A percentile compares a stretch with the other conserved stretches of the same genome.
Evolutionary conservation across 352 stramenopile species (phyloP).

Genomic region (Globisporangium camurandrum): DNA sequence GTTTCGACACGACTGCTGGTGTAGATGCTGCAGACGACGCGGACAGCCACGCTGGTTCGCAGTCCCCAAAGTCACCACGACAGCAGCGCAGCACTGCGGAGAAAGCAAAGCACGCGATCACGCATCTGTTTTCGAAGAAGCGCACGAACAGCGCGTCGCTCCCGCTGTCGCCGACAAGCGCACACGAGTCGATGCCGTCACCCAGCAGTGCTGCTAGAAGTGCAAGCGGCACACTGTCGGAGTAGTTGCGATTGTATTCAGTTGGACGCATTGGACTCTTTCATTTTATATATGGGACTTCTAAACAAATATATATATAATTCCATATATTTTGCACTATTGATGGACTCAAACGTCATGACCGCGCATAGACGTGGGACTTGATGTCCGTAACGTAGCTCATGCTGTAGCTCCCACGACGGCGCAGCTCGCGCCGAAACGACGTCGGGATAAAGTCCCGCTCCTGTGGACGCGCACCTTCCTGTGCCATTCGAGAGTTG

Average conservation of each 20-base stretch:
- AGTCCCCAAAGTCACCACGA: background rate
- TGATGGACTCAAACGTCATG: constrained; percentile 15
- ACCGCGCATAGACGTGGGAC: constrained; percentile 68
- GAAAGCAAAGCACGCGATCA: constrained; percentile 18
- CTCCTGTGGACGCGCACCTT: constrained; percentile 15
- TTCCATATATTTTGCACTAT: background rate
- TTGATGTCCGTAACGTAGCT: constrained; percentile 87
- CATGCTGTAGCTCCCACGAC: constrained; percentile 82
- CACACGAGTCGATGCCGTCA: background rate
- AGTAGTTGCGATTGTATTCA: background rate
- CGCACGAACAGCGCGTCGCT: constrained; percentile 1
- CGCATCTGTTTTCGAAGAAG: constrained; percentile 18
- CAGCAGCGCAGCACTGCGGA: constrained; percentile 6
- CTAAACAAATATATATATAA: background rate
- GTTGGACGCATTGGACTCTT: too few species aligned
- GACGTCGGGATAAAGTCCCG: constrained; percentile 32
- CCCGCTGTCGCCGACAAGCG: constrained; percentile 6
- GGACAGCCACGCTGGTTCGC: background rate
- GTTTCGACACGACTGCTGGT: background rate
- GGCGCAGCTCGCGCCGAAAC: constrained; percentile 74
- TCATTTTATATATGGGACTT: background rate
- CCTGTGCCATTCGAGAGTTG: too few species aligned
- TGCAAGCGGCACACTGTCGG: background rate
- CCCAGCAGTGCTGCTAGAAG: background rate
- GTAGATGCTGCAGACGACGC: background rate